Evolutionary conservation across 2,329 filamentous ascomycete species (phyloP), one percentile per base, ranked within the genome.

Genomic region (Sarocladiaceae sp.): DNA sequence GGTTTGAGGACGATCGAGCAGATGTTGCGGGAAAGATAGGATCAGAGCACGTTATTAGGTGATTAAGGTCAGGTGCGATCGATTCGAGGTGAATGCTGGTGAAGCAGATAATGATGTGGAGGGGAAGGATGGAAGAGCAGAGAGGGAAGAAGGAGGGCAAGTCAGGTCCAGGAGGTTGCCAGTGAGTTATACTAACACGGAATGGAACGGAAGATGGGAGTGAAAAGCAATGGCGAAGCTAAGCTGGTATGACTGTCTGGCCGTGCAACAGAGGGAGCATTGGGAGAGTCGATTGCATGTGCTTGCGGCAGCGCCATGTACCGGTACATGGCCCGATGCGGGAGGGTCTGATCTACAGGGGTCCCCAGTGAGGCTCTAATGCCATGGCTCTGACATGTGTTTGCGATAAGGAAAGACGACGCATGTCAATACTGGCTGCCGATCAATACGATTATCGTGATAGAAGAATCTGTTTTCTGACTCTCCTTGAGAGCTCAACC

Each of bases 201-300:
- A 39, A 25, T 17, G 13, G 29, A 44, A 51, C 23, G 44, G 52
- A 10, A 52, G 37, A 55, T 20, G 44, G 35, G 42, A 52, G 37
- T 33, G 50, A 31, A 23, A 18, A 50, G 46, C 17, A 42, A 26
- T 42, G 39, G 37, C 31, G 23, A 39, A 20, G 18, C 6, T 35
- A 44, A 28, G 46, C 29, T 25, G 40, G 35, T 44, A 23, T 44
- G 40, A 44, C 40, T 44, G 40, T 44, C 15, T 20, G 6, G 37
- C 23, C n/a, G 42, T 35, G 33, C 44, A 17, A 23, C 25, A 22
- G 20, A 28, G 29, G 28, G 13, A 53, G 28, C 26, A 51, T 23
- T 31, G 25, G 53, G 26, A 37, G 37, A 22, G 31, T 13, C 12
- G 33, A 31, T 48, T 48, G 44, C 44, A 48, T 48, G 44, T 48